A percentile compares a stretch with the other conserved stretches of the same genome.
Conservation (phyloP, 2,329 filamentous ascomycete species). For the Mycocentrospora acerina region DNA sequence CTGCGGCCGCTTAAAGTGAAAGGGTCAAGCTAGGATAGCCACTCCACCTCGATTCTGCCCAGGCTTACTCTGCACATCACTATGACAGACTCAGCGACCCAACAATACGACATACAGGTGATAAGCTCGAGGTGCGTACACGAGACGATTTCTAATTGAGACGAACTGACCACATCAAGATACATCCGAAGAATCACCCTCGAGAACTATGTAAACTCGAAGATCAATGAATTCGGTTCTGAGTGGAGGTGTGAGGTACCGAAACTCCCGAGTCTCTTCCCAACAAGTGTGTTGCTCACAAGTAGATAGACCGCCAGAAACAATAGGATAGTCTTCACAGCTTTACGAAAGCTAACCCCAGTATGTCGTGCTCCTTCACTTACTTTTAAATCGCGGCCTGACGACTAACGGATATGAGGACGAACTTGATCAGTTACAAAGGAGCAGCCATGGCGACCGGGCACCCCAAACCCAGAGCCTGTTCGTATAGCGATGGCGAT, state of each 20-base stretch:
- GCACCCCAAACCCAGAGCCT: neutral
- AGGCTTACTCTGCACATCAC: neutral
- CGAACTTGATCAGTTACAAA: slow-evolving; percentile 3
- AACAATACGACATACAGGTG: slow-evolving; percentile 5
- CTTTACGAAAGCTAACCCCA: slow-evolving; percentile 2
- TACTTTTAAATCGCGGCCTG: neutral
- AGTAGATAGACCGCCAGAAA: neutral
- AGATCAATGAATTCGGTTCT: slow-evolving; percentile 3
- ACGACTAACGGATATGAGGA: neutral
- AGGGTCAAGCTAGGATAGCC: neutral
- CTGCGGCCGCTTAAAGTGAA: neutral
- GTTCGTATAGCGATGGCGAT: neutral
- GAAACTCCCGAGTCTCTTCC: neutral
- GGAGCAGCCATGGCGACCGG: neutral
- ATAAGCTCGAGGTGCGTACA: slow-evolving; percentile 2
- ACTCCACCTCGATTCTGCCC: neutral
- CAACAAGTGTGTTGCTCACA: neutral
- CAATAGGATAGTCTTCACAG: slow-evolving; percentile 7
- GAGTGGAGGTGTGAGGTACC: slow-evolving; percentile 5
- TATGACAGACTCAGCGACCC: neutral
- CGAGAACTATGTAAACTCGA: slow-evolving; percentile 5
- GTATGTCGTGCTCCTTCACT: neutral
- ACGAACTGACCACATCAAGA: slow-evolving; percentile 1
- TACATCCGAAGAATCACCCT: slow-evolving; percentile 4
- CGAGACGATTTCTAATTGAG: neutral